Conservation (phyloP, 192 early-diverging fungal species). For the Neocallimastix lanati region DNA sequence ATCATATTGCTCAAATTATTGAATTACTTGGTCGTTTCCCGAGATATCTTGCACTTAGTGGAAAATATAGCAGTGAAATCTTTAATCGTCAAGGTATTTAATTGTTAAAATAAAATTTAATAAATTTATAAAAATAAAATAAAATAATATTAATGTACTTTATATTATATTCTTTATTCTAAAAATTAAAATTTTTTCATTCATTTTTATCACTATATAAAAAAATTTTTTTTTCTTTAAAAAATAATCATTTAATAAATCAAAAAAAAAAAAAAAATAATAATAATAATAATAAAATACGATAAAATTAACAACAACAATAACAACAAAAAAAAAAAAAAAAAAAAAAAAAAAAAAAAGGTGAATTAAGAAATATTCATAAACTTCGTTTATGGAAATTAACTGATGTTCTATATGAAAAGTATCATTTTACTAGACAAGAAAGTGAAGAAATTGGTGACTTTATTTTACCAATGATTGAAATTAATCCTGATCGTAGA, state of each 20-base stretch:
- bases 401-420: conserved; percentile 68
- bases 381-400: conserved; percentile 68
- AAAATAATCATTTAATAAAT: too few species aligned
- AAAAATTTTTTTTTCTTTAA: too few species aligned
- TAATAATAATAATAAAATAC: too few species aligned
- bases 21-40: conserved; percentile 81
- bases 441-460: conserved; percentile 57
- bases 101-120: background rate
- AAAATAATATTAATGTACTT: too few species aligned
- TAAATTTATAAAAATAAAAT: too few species aligned
- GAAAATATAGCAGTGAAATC: conserved; percentile 65
- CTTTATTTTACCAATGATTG: conserved; percentile 71
- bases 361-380: conserved; percentile 73
- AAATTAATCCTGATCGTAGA: conserved; percentile 32
- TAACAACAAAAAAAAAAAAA: too few species aligned
- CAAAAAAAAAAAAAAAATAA: too few species aligned
- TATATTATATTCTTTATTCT: too few species aligned
- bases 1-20: conserved; percentile 92
- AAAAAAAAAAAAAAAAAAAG: background rate
- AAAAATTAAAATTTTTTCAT: background rate
- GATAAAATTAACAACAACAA: too few species aligned
- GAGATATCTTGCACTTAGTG: conserved; percentile 53
- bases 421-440: conserved; percentile 52
- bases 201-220: background rate
- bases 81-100: conserved; percentile 63